These are phyloP conservation scores for Calonectria pseudoturangicola DNA, from an alignment of 2,329 filamentous ascomycete species.

Conservation along the genomic window DNA sequence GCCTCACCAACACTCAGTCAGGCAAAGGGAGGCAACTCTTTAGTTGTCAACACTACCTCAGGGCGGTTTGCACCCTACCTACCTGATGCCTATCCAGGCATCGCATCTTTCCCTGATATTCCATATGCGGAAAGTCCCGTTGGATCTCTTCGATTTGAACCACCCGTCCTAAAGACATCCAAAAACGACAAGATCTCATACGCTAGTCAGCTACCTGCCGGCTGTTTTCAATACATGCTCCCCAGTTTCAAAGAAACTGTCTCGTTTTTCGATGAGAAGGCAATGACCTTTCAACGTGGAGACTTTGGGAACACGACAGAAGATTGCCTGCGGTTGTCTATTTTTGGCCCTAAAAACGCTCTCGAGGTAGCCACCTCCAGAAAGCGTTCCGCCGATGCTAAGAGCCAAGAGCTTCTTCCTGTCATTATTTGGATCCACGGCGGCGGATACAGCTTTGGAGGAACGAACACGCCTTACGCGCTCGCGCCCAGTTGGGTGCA, in stretches of 20 bases:
- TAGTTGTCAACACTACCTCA: constrained; percentile 44
- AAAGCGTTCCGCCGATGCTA: background rate
- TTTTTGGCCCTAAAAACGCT: constrained; percentile 35
- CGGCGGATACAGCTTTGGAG: constrained; percentile 37
- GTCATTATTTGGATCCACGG: constrained; percentile 46
- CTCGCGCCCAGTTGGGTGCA: constrained; percentile 45
- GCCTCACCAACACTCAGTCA: background rate
- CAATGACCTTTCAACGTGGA: constrained; percentile 43
- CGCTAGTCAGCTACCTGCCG: constrained; percentile 31
- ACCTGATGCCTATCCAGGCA: background rate
- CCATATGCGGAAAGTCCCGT: constrained; percentile 43
- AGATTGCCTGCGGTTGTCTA: constrained; percentile 44
- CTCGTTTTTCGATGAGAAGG: constrained; percentile 11
- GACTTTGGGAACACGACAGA: constrained; percentile 47
- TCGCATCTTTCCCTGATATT: constrained; percentile 47
- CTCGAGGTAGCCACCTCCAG: background rate
- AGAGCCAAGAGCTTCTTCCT: background rate
- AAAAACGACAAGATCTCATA: background rate
- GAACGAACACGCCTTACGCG: constrained; percentile 42
- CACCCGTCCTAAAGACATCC: constrained; percentile 27
- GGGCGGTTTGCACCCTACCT: constrained; percentile 42
- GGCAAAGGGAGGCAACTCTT: background rate
- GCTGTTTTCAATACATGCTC: constrained; percentile 46
- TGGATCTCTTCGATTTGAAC: constrained; percentile 39
- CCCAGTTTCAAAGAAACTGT: constrained; percentile 35